These are phyloP conservation scores for Trametes maxima DNA, from an alignment of 768 basidiomycete species.

Conservation along the genomic window DNA sequence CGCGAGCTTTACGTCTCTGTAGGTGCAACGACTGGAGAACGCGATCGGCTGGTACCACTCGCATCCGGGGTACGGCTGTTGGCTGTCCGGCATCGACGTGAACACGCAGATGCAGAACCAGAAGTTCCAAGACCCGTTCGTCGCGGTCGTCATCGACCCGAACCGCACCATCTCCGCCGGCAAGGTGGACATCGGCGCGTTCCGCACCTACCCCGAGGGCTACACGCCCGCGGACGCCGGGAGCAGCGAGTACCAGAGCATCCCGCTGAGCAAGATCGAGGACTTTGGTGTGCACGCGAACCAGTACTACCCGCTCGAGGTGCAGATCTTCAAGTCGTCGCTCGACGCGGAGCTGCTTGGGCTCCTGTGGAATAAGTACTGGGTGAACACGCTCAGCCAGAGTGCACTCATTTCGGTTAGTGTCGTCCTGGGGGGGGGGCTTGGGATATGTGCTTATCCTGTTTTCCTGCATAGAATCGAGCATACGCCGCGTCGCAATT, in stretches of 20 bases:
- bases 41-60: slow-evolving; percentile 98
- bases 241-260: slow-evolving; percentile 90
- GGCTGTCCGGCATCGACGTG: slow-evolving; percentile 98
- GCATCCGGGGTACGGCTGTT: slow-evolving; percentile 98
- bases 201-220: slow-evolving; percentile 95
- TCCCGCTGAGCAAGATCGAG: slow-evolving; percentile 95
- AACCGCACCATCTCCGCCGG: slow-evolving; percentile 98
- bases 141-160: slow-evolving; percentile 97
- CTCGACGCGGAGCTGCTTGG: slow-evolving; percentile 87
- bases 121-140: slow-evolving; percentile 93
- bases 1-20: slow-evolving; percentile 9
- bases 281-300: slow-evolving; percentile 99
- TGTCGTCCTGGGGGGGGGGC: not conserved
- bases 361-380: slow-evolving; percentile 98
- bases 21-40: slow-evolving; percentile 86
- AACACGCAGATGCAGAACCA: slow-evolving; percentile 96
- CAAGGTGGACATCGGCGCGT: slow-evolving; percentile 98
- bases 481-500: slow-evolving; percentile 93
- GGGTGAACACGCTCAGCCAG: slow-evolving; percentile 96
- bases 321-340: slow-evolving; percentile 92
- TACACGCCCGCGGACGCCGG: slow-evolving; percentile 78
- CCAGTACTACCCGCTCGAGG: slow-evolving; percentile 92
- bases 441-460: not conserved
- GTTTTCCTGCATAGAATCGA: slow-evolving; percentile 66
- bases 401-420: slow-evolving; percentile 89